phyloP scores from a whole-genome alignment of 2,329 filamentous ascomycete genomes.

The Zopfia rhizophila region DNA sequence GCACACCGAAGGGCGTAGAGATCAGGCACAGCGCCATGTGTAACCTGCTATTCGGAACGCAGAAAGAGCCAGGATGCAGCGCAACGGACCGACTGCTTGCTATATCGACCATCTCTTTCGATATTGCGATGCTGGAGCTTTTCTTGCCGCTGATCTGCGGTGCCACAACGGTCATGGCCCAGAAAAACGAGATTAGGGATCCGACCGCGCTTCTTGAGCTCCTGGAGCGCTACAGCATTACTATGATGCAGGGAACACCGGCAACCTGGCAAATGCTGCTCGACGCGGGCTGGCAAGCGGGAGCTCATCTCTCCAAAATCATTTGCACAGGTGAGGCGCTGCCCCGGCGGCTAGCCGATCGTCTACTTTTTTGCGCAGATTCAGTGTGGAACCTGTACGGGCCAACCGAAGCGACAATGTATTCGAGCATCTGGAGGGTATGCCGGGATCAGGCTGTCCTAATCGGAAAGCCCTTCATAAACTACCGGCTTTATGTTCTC shows the following conservation, averaged over 20 bases:
- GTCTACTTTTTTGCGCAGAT: constrained; percentile 14
- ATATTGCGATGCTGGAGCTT: constrained; percentile 21
- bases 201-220: constrained; percentile 9
- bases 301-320: constrained; percentile 25
- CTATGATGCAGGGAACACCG: constrained; percentile 21
- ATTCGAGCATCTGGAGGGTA: constrained; percentile 37
- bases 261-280: constrained; percentile 18
- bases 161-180: constrained; percentile 8
- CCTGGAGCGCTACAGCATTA: constrained; percentile 14
- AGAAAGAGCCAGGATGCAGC: constrained; percentile 35
- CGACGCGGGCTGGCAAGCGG: constrained; percentile 17
- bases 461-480: constrained; percentile 35
- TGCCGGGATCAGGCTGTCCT: constrained; percentile 27
- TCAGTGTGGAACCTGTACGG: constrained; percentile 21
- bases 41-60: constrained; percentile 35
- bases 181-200: constrained; percentile 6
- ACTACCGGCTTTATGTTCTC: constrained; percentile 46
- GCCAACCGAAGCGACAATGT: constrained; percentile 25
- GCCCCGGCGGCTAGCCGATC: constrained; percentile 36
- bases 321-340: constrained; percentile 41
- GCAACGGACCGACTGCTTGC: constrained; percentile 33
- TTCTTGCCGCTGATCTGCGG: constrained; percentile 10
- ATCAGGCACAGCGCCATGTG: constrained; percentile 19
- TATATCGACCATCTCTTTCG: constrained; percentile 43
- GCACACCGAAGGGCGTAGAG: too few species aligned